Base-by-base conservation (phyloP, 305 asterid species). In the Salvia sclarea region DNA sequence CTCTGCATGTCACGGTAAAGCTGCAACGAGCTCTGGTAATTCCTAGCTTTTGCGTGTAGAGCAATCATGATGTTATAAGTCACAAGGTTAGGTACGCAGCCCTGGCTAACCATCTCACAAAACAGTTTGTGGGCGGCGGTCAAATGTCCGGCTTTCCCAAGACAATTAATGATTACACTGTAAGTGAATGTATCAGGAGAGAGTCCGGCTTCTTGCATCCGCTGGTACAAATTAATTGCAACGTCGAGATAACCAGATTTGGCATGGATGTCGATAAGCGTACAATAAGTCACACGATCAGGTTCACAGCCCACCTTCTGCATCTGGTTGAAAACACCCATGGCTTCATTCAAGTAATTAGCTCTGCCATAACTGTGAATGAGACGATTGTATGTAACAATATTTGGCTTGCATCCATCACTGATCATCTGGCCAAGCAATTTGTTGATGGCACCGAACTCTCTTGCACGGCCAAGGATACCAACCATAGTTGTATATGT, bases 401-500 rank as follows among this genome's bases (percentile, higher is more conserved):
- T 84, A 72, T 91, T 93, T 11, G 98, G 98, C 55, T 78, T 80
- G 70, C 96, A 91, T 24, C 96, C 95, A 47, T 93, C 97, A 41
- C 24, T 74, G 28, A 83, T 84, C 98, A 93, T 93, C 83, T 91
- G 92, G 53, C 81, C 81, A 21, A 93, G 94, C 70, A 93, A 78
- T 75, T 80, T 87, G 77, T 87, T 81, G 71, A 91, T 85, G 31
- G 80, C 83, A 28, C 85, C 92, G 68, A 93, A 93, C 77, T 91
- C 96, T 66, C 86, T 72, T 5, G 97, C 93, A 53, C 94, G 92
- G 22, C 98, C 98, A 69, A 93, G 96, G 61, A 93, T 88, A 30
- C 98, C 98, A 11, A 93, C 92, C 97, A 93, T 91, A 73, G 98
- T 93, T 43, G 98, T 93, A 73, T 93, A 93, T 0, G 97, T 91